Conservation (phyloP, 805 yeast species). For the Candida oleophila region DNA sequence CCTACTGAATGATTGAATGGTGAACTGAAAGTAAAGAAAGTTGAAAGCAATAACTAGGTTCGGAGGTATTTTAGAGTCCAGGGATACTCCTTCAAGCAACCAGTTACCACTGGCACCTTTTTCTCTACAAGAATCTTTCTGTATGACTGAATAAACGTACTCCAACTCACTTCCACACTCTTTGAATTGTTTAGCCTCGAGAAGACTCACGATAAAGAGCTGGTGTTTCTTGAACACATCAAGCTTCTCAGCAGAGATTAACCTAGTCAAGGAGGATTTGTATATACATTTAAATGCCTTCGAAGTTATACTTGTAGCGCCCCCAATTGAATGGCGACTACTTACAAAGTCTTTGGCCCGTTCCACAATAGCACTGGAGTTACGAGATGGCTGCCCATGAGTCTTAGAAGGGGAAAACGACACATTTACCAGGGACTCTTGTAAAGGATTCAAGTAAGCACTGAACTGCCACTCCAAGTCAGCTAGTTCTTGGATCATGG, state of each 20-base stretch:
- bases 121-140: background rate
- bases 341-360: conserved; percentile 8
- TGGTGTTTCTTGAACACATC: conserved; percentile 25
- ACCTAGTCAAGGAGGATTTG: background rate
- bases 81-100: background rate
- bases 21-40: conserved; percentile 26
- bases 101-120: background rate
- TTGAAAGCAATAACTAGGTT: conserved; percentile 25
- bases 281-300: conserved; percentile 20
- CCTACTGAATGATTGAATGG: conserved; percentile 21
- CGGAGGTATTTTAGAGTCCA: background rate
- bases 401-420: background rate
- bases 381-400: conserved; percentile 10
- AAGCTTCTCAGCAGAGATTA: background rate
- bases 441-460: conserved; percentile 9
- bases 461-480: conserved; percentile 4
- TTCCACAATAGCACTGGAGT: conserved; percentile 9
- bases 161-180: conserved; percentile 13
- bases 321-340: conserved; percentile 2
- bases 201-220: conserved; percentile 21
- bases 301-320: conserved; percentile 6
- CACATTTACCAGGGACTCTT: conserved; percentile 5
- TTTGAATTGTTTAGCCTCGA: conserved; percentile 14
- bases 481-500: background rate
- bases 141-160: background rate